A percentile compares a stretch with the other conserved stretches of the same genome.
Evolutionary conservation across 1,284 basidiomycete species (phyloP).

Genomic region (Tilletia walkeri): DNA sequence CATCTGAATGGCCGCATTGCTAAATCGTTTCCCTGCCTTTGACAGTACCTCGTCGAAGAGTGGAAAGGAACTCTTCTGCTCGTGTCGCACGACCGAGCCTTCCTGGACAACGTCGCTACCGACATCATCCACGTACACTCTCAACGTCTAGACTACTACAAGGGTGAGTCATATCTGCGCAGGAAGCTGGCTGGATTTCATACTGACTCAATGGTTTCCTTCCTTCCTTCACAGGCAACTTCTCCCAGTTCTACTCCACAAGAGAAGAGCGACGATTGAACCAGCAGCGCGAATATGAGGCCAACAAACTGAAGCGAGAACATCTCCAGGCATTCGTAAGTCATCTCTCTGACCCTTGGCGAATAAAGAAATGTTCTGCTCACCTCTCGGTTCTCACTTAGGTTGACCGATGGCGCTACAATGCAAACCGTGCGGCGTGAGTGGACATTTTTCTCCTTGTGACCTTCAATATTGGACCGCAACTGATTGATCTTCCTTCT

Average conservation of each 20-base stretch:
- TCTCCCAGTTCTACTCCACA: slow-evolving; percentile 97
- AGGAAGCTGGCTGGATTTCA: neutral
- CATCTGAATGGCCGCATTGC: neutral
- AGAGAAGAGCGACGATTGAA: slow-evolving; percentile 91
- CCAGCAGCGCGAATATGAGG: slow-evolving; percentile 73
- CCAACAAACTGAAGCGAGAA: slow-evolving; percentile 89
- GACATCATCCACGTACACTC: slow-evolving; percentile 98
- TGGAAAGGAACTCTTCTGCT: slow-evolving; percentile 93
- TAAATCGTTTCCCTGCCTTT: neutral
- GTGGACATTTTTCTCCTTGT: slow-evolving; percentile 56
- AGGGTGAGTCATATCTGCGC: slow-evolving; percentile 1
- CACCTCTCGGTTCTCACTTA: neutral
- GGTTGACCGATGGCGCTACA: slow-evolving; percentile 51
- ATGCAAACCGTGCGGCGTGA: slow-evolving; percentile 48
- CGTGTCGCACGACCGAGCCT: slow-evolving; percentile 97
- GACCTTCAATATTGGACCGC: slow-evolving; percentile 57
- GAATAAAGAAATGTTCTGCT: slow-evolving; percentile 3
- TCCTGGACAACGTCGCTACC: slow-evolving; percentile 94
- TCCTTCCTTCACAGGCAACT: slow-evolving; percentile 82
- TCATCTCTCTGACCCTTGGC: slow-evolving; percentile 58
- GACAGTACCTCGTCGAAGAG: slow-evolving; percentile 69
- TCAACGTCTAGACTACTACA: slow-evolving; percentile 77
- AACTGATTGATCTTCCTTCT: slow-evolving; percentile 47
- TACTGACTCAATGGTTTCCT: neutral
- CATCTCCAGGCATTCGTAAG: slow-evolving; percentile 91